These are phyloP conservation scores for Aureobasidium namibiae DNA, from an alignment of 2,329 filamentous ascomycete genomes.

Conservation along the genomic window DNA sequence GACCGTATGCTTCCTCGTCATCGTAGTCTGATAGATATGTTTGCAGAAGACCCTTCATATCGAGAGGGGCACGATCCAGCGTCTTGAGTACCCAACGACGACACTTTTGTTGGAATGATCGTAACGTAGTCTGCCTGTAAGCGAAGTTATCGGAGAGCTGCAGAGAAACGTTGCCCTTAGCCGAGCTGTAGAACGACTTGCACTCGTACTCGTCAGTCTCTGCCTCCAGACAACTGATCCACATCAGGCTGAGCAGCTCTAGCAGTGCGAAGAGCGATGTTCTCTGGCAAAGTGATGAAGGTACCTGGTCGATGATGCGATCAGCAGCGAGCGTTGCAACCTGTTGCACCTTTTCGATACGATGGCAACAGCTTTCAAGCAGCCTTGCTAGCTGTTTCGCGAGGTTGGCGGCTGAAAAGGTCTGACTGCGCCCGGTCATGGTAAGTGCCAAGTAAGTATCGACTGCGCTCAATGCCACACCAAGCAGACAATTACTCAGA, in stretches of 20 bases:
- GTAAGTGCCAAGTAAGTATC: conserved; percentile 73
- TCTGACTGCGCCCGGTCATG: conserved; percentile 59
- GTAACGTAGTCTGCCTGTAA: conserved; percentile 71
- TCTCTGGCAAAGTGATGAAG: conserved; percentile 83
- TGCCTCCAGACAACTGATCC: conserved; percentile 85
- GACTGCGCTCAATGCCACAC: conserved; percentile 60
- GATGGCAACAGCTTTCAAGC: conserved; percentile 85
- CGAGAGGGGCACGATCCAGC: conserved; percentile 77
- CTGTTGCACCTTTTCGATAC: conserved; percentile 83
- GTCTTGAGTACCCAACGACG: conserved; percentile 72
- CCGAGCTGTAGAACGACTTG: conserved; percentile 69
- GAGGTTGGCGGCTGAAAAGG: conserved; percentile 86
- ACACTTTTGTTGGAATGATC: conserved; percentile 67
- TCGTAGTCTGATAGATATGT: conserved; percentile 94
- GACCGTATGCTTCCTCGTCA: conserved; percentile 76
- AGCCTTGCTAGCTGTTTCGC: conserved; percentile 78
- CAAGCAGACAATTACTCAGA: conserved; percentile 55
- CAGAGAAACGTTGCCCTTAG: conserved; percentile 68
- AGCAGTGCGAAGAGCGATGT: conserved; percentile 86
- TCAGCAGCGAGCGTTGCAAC: conserved; percentile 78
- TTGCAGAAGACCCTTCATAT: conserved; percentile 90
- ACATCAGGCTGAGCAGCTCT: conserved; percentile 88
- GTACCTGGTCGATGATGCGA: conserved; percentile 73
- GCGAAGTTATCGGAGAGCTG: conserved; percentile 91
- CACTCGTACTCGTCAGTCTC: conserved; percentile 93